Evolutionary conservation across 2,329 filamentous ascomycete species (phyloP).

Genomic region (Trichophyton benhamiae): DNA sequence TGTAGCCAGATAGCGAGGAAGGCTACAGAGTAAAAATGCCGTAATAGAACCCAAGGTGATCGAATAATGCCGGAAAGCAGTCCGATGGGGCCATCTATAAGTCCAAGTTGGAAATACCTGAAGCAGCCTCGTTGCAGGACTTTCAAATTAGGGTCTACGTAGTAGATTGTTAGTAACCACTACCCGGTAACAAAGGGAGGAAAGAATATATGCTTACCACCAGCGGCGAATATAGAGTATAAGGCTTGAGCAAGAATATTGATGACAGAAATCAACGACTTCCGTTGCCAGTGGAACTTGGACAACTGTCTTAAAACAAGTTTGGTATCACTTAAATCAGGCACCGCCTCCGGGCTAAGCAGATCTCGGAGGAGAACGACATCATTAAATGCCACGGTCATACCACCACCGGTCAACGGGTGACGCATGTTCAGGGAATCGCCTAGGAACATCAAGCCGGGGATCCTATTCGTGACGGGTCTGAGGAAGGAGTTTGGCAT

Average conservation of each 20-base stretch:
- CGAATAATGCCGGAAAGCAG: constrained; percentile 72
- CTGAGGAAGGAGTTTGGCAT: constrained; percentile 98
- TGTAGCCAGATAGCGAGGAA: constrained; percentile 71
- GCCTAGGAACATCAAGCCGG: constrained; percentile 69
- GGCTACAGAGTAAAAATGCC: constrained; percentile 91
- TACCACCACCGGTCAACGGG: constrained; percentile 88
- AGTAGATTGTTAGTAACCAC: neutral
- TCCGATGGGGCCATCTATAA: constrained; percentile 65
- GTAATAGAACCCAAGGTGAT: constrained; percentile 64
- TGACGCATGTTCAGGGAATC: constrained; percentile 99
- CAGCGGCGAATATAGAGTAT: constrained; percentile 80
- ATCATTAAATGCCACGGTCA: constrained; percentile 96
- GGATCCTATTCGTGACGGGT: constrained; percentile 56
- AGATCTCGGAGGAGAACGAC: constrained; percentile 65
- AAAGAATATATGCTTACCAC: constrained; percentile 36
- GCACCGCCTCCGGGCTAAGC: constrained; percentile 56
- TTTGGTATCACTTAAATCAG: constrained; percentile 53
- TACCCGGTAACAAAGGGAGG: neutral
- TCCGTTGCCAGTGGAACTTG: constrained; percentile 76
- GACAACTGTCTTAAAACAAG: constrained; percentile 57
- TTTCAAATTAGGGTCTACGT: constrained; percentile 53
- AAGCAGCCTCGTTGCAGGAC: constrained; percentile 86
- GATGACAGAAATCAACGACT: constrained; percentile 71
- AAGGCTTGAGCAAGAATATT: constrained; percentile 96
- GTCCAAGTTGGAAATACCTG: constrained; percentile 68